Conservation (phyloP, 306 rosid genomes). For the Delonix regia region DNA sequence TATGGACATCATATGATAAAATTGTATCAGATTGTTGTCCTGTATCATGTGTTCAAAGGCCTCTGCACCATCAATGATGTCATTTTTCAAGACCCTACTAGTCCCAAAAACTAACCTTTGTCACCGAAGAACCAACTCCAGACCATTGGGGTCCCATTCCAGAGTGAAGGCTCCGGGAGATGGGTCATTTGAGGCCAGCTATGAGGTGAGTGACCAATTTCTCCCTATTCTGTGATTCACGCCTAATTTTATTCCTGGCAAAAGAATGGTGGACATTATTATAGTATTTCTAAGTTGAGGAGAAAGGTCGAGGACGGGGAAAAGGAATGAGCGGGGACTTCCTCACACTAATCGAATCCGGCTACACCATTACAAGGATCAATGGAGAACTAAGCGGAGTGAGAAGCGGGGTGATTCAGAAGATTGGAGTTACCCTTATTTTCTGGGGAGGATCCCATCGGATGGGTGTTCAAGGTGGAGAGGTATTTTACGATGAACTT, state of each 20-base stretch:
- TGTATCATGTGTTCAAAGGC: background rate
- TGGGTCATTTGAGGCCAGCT: background rate
- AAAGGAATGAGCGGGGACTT: no score
- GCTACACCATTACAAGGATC: no score
- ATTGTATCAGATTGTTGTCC: no score
- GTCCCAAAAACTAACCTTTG: background rate
- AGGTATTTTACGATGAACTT: no score
- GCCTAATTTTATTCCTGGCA: background rate
- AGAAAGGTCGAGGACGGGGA: no score
- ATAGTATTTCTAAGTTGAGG: no score
- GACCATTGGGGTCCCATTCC: background rate
- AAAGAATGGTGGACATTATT: no score
- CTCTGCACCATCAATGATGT: background rate
- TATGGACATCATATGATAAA: background rate
- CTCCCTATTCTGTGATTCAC: background rate
- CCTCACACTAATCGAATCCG: no score
- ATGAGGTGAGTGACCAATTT: background rate
- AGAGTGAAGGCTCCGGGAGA: constrained; percentile 8
- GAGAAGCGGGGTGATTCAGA: no score
- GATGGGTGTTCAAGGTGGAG: no score
- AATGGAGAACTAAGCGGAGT: no score
- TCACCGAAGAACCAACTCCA: background rate
- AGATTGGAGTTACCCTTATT: no score
- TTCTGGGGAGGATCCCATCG: background rate
- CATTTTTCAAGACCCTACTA: background rate